These are phyloP conservation scores for Phoma herbarum DNA, from an alignment of 2,329 filamentous ascomycete species.

Conservation along the genomic window DNA sequence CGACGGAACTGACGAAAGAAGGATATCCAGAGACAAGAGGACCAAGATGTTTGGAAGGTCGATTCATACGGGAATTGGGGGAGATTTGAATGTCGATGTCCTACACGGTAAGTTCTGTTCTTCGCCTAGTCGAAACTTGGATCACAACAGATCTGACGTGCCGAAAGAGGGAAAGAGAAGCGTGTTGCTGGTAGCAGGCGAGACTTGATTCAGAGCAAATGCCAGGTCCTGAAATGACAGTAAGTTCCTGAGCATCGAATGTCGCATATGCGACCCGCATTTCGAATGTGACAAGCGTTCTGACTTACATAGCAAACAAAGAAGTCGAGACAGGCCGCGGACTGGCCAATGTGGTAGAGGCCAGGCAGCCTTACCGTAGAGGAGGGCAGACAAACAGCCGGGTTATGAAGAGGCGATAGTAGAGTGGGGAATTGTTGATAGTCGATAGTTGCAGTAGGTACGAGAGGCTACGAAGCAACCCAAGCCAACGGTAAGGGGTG, in stretches of 20 bases:
- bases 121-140: conserved; percentile 37
- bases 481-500: conserved; percentile 37
- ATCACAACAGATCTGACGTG: conserved; percentile 40
- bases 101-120: conserved; percentile 39
- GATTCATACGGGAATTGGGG: conserved; percentile 51
- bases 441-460: conserved; percentile 27
- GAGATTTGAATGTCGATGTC: conserved; percentile 48
- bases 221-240: conserved; percentile 47
- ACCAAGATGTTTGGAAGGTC: conserved; percentile 43
- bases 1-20: conserved; percentile 35
- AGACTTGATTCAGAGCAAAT: conserved; percentile 49
- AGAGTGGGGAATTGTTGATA: conserved; percentile 39
- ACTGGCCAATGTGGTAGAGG: conserved; percentile 37
- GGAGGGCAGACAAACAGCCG: conserved; percentile 33
- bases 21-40: conserved; percentile 47
- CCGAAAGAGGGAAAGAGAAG: conserved; percentile 45
- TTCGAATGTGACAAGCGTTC: conserved; percentile 39
- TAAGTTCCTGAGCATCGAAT: conserved; percentile 44
- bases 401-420: conserved; percentile 41
- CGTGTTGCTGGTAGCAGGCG: conserved; percentile 37
- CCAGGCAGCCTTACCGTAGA: conserved; percentile 40
- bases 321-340: conserved; percentile 43
- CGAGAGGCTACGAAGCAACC: conserved; percentile 33
- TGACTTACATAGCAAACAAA: conserved; percentile 52
- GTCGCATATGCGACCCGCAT: conserved; percentile 46